Conservation (phyloP, 2,329 filamentous ascomycete species). For the Eutypa lata region DNA sequence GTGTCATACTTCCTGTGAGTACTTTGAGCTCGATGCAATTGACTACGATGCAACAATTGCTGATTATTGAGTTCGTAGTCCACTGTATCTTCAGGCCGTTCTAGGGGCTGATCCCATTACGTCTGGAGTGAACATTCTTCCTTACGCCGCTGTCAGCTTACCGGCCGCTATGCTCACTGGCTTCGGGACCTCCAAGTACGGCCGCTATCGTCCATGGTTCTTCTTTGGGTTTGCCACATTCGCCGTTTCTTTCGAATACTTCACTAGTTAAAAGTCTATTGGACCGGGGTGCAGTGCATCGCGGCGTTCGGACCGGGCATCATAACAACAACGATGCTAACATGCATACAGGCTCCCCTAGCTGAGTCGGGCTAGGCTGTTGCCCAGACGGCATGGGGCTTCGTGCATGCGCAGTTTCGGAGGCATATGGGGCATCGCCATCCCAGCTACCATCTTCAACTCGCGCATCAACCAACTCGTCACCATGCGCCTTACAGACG, state of each 20-base stretch:
- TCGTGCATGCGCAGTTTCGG: no score
- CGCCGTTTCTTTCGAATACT: constrained; percentile 30
- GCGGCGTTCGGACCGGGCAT: constrained; percentile 34
- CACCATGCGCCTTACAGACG: neutral
- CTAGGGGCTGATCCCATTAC: constrained; percentile 49
- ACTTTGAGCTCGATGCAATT: neutral
- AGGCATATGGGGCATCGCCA: constrained; percentile 35
- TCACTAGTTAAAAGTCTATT: constrained; percentile 29
- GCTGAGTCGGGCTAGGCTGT: constrained; percentile 22
- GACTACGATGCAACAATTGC: neutral
- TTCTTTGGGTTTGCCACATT: constrained; percentile 21
- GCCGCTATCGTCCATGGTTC: constrained; percentile 12
- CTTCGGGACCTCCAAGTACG: constrained; percentile 15
- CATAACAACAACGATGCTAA: constrained; percentile 31
- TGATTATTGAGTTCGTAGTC: neutral
- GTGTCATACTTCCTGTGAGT: constrained; percentile 28
- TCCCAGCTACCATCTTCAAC: constrained; percentile 33
- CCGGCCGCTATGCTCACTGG: constrained; percentile 21
- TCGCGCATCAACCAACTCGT: neutral
- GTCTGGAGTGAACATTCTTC: constrained; percentile 28
- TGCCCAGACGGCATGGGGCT: constrained; percentile 29
- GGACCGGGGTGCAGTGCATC: constrained; percentile 33
- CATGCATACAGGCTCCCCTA: constrained; percentile 31
- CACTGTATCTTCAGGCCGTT: constrained; percentile 52
- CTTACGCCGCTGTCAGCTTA: constrained; percentile 15